A percentile compares a stretch with the other conserved stretches of the same genome.
phyloP scores from a whole-genome alignment of 129 eudicot species.

The Helianthus tuberosus region DNA sequence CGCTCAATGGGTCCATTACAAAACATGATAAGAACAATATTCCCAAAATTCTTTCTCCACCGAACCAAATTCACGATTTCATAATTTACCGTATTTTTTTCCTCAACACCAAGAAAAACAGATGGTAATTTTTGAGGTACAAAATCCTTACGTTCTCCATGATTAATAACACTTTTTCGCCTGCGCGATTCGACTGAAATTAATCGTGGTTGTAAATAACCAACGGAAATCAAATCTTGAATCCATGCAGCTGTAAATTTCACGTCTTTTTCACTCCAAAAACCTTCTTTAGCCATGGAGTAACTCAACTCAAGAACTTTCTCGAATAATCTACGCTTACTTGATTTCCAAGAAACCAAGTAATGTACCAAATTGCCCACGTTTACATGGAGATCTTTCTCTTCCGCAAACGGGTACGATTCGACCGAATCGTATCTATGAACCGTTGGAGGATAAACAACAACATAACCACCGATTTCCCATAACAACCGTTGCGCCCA shows the following conservation, averaged over 20 bases:
- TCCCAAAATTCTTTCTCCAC: constrained; percentile 94
- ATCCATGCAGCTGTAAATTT: constrained; percentile 95
- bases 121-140: constrained; percentile 85
- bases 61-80: constrained; percentile 84
- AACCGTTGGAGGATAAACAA: constrained; percentile 88
- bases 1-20: constrained; percentile 80
- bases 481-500: constrained; percentile 93
- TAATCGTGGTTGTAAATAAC: constrained; percentile 85
- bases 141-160: constrained; percentile 88
- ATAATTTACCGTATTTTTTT: constrained; percentile 80
- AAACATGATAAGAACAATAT: constrained; percentile 81
- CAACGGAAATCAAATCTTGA: constrained; percentile 87
- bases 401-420: constrained; percentile 88
- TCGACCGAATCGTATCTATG: constrained; percentile 66
- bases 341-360: constrained; percentile 76
- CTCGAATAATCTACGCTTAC: constrained; percentile 67
- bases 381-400: constrained; percentile 93
- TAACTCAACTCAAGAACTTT: constrained; percentile 82
- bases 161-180: constrained; percentile 56
- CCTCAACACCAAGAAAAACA: constrained; percentile 93
- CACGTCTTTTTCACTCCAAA: constrained; percentile 89
- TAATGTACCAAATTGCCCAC: constrained; percentile 78
- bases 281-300: constrained; percentile 91
- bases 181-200: constrained; percentile 63
- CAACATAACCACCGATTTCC: constrained; percentile 95